A percentile compares a stretch with the other conserved stretches of the same genome.
These are phyloP conservation scores for Cercospora sp. DNA, from an alignment of 2,329 filamentous ascomycete species.

Conservation along the genomic window DNA sequence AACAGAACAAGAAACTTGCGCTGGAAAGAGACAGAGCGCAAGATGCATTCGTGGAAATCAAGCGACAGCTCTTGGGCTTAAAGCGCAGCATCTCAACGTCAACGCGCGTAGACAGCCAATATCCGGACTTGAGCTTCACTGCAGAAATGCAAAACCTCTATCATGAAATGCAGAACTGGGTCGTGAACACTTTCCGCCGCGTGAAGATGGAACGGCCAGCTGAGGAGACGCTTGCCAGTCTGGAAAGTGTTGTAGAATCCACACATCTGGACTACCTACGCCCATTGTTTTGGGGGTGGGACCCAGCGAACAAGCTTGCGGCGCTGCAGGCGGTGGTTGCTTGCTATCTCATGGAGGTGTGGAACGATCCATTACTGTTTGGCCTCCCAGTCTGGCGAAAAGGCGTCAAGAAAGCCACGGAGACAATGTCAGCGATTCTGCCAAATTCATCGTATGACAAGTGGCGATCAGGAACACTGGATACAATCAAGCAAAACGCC, in stretches of 20 bases:
- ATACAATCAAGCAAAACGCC: constrained; percentile 57
- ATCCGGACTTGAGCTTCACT: constrained; percentile 66
- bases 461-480: constrained; percentile 66
- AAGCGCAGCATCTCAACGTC: constrained; percentile 72
- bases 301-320: constrained; percentile 58
- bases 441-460: constrained; percentile 58
- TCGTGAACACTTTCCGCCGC: constrained; percentile 67
- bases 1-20: constrained; percentile 1
- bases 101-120: constrained; percentile 61
- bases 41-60: constrained; percentile 26
- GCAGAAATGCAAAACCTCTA: constrained; percentile 61
- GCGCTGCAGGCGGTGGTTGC: constrained; percentile 64
- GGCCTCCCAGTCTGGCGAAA: constrained; percentile 53
- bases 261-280: constrained; percentile 27
- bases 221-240: constrained; percentile 25
- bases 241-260: constrained; percentile 29
- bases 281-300: constrained; percentile 55
- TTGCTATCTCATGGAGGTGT: constrained; percentile 62
- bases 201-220: constrained; percentile 51
- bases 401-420: constrained; percentile 27
- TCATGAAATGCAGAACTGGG: constrained; percentile 73
- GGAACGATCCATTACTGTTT: constrained; percentile 60
- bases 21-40: constrained; percentile 20
- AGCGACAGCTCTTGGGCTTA: constrained; percentile 63
- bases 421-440: constrained; percentile 29